phyloP scores from a whole-genome alignment of 768 basidiomycete species.

The Fomitopsis pulvina region DNA sequence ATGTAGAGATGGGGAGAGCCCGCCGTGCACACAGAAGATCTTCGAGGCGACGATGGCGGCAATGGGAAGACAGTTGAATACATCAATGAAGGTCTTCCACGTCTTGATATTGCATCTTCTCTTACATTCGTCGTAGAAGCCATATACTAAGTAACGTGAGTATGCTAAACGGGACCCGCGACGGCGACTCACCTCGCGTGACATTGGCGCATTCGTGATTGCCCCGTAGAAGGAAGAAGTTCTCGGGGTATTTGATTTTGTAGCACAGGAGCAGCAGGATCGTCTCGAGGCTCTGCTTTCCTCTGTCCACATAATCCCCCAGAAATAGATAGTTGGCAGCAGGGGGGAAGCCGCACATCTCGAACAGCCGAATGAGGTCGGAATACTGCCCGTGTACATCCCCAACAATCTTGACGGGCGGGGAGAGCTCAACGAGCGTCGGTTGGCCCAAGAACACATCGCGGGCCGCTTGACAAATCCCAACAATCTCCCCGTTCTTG shows the following conservation, averaged over 20 bases:
- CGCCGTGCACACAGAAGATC: slow-evolving; percentile 98
- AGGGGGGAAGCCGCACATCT: slow-evolving; percentile 99
- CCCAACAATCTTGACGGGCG: slow-evolving; percentile 98
- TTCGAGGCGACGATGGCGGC: slow-evolving; percentile 98
- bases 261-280: slow-evolving; percentile 95
- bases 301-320: slow-evolving; percentile 98
- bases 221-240: slow-evolving; percentile 95
- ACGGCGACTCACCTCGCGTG: slow-evolving; percentile 71
- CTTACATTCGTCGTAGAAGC: slow-evolving; percentile 99
- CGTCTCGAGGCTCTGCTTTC: slow-evolving; percentile 97
- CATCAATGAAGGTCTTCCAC: slow-evolving; percentile 99
- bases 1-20: slow-evolving; percentile 86
- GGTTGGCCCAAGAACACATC: slow-evolving; percentile 96
- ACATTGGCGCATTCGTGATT: slow-evolving; percentile 99
- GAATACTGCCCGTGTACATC: slow-evolving; percentile 99
- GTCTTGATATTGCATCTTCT: slow-evolving; percentile 99
- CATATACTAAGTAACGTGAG: slow-evolving; percentile 65
- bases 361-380: slow-evolving; percentile 96
- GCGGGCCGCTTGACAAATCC: slow-evolving; percentile 90
- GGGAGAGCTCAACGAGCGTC: slow-evolving; percentile 93
- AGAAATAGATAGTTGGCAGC: slow-evolving; percentile 97
- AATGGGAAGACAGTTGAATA: slow-evolving; percentile 98
- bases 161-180: slow-evolving; percentile 4
- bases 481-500: slow-evolving; percentile 93
- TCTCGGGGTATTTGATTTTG: slow-evolving; percentile 99